Base-by-base conservation (phyloP, 2,329 filamentous ascomycete genomes). In the Nemania abortiva region DNA sequence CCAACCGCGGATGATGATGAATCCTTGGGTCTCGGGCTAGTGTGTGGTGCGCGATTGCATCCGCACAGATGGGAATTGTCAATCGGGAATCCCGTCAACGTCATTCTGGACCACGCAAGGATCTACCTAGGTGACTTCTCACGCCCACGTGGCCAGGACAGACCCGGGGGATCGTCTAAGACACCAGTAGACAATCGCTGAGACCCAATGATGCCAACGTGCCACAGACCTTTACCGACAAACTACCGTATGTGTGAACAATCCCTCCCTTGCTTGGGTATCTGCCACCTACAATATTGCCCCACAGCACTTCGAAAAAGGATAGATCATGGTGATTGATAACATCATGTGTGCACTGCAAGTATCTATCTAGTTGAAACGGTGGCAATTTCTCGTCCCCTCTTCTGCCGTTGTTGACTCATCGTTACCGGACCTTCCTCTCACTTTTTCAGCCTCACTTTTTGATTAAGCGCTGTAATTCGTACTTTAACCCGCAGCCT, bases 71-170 rank as follows among this genome's bases (percentile, higher is more conserved):
- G 52, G 29, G 29, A 31, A 54, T 20, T 55, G 52, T 27, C 24
- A 50, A 24, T 24, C 9, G 47, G 47, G 22, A 49, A 50, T 24
- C 6, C 10, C 22, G 27, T 13, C 47, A 24, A 50, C 47, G 47
- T 50, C 49, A 52, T 52, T 29, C 29, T 22, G 29, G 49, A 18
- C 49, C 49, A 15, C 18, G 4, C 49, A 52, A 29, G 34, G 34
- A 37, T 37, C 34, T 37, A 37, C 34, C 34, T 37, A 37, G 34
- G 34, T 37, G 24, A 5, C 39, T 24, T 22, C 20, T 22, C 55
- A 29, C 37, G 10, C 6, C 62, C 66, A 69, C 56, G 66, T 69
- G 66, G 56, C 57, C 39, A 50, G 29, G 24, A 27, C 24, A 2
- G 24, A 27, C 24, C 24, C 24, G 5, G 24, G 7, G 42, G 42